Evolutionary conservation across 495 filamentous ascomycete genomes (phyloP).

Genomic region (Aspergillus leporis): DNA sequence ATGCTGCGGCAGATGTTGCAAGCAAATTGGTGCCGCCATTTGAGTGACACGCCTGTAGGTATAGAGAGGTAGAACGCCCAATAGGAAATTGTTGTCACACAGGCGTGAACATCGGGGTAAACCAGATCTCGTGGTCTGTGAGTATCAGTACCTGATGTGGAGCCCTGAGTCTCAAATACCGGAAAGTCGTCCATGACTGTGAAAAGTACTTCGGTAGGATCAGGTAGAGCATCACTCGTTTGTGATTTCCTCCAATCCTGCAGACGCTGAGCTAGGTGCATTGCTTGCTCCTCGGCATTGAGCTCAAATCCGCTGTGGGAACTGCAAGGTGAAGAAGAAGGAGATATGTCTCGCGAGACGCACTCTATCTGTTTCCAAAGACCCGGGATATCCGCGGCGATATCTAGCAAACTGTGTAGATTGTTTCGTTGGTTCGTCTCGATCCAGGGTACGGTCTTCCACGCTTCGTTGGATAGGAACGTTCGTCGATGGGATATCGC

Average conservation of each 20-base stretch:
- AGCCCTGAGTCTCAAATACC: neutral
- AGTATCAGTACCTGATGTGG: neutral
- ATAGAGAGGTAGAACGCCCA: neutral
- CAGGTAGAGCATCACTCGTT: neutral
- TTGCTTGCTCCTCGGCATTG: neutral
- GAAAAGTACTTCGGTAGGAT: neutral
- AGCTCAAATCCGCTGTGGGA: neutral
- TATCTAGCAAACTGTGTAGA: neutral
- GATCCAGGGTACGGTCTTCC: neutral
- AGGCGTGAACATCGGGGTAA: neutral
- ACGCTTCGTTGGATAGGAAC: neutral
- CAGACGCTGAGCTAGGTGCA: neutral
- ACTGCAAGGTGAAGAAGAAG: neutral
- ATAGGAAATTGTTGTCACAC: neutral
- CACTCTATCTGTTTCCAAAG: neutral
- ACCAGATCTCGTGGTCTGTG: neutral
- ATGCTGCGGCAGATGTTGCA: constrained; percentile 1
- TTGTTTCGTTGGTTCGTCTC: neutral
- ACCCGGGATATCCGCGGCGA: neutral
- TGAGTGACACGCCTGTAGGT: neutral
- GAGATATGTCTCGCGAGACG: neutral
- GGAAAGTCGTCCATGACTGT: neutral
- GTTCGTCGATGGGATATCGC: neutral
- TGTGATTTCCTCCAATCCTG: constrained; percentile 1
- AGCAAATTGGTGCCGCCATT: neutral